These are phyloP conservation scores for Lactarius hatsudake DNA, from an alignment of 768 basidiomycete species.

Conservation along the genomic window DNA sequence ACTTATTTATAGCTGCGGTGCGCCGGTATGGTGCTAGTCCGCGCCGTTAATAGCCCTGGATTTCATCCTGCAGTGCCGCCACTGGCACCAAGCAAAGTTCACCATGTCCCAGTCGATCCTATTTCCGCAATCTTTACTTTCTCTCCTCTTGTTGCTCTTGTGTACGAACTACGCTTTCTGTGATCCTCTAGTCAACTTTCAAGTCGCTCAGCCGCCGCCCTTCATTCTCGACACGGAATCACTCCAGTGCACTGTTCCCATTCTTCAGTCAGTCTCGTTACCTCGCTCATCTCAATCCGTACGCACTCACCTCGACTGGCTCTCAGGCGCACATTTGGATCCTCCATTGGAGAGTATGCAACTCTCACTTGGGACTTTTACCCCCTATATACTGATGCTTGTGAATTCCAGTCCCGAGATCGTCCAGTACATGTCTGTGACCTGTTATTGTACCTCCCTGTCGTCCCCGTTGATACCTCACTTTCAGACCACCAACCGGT, in stretches of 20 bases:
- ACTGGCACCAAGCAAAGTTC: not conserved
- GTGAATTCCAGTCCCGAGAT: slow-evolving; percentile 52
- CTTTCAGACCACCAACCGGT: slow-evolving; percentile 62
- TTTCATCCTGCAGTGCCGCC: not conserved
- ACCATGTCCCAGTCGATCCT: not conserved
- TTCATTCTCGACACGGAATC: slow-evolving; percentile 48
- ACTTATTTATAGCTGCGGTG: no score
- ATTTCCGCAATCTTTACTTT: not conserved
- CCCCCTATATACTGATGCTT: not conserved
- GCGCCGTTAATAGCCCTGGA: not conserved
- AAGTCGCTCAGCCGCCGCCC: slow-evolving; percentile 70
- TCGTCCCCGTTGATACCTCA: not conserved
- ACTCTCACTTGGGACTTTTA: not conserved
- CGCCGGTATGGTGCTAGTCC: not conserved
- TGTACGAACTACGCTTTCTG: slow-evolving; percentile 26
- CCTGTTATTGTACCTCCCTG: not conserved
- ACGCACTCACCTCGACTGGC: not conserved
- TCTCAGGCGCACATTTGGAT: slow-evolving; percentile 64
- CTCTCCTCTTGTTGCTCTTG: slow-evolving; percentile 18
- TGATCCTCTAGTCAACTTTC: slow-evolving; percentile 51
- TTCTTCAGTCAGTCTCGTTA: slow-evolving; percentile 53
- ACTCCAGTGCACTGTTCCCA: slow-evolving; percentile 57
- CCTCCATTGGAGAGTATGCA: slow-evolving; percentile 64
- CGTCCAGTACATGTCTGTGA: slow-evolving; percentile 55
- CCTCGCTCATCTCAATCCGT: slow-evolving; percentile 3